These are phyloP conservation scores for Tetrapisispora pingtungensis DNA, from an alignment of 805 yeast genomes.

Conservation along the genomic window DNA sequence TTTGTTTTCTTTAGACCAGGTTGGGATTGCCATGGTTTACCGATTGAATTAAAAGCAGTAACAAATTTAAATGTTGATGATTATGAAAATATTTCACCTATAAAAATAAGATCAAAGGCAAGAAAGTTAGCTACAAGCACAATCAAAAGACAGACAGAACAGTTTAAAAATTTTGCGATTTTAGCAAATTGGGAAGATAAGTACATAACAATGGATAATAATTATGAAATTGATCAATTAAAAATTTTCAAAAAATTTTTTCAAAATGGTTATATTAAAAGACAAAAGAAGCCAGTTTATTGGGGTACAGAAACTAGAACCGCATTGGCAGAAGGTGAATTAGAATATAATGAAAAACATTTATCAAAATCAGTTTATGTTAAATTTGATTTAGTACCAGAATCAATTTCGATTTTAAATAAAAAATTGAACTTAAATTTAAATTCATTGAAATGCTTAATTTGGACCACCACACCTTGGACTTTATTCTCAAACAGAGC, in stretches of 20 bases:
- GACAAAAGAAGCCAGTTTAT: constrained; percentile 91
- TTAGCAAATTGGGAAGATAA: constrained; percentile 73
- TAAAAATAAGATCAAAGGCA: constrained; percentile 59
- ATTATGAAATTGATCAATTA: constrained; percentile 69
- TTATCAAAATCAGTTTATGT: constrained; percentile 58
- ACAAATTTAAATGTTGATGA: constrained; percentile 33
- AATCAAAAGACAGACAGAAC: constrained; percentile 49
- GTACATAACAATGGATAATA: constrained; percentile 62
- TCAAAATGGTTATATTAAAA: constrained; percentile 54
- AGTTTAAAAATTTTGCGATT: constrained; percentile 63
- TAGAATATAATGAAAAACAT: constrained; percentile 73
- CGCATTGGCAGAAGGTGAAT: constrained; percentile 93
- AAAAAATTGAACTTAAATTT: constrained; percentile 3
- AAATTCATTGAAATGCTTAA: constrained; percentile 32
- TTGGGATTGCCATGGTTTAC: constrained; percentile 98
- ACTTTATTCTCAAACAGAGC: constrained; percentile 84
- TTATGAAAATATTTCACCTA: constrained; percentile 27
- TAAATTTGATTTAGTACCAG: constrained; percentile 45
- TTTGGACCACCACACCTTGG: constrained; percentile 99
- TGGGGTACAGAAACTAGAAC: constrained; percentile 95
- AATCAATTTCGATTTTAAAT: constrained; percentile 11
- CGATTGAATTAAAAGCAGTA: constrained; percentile 84
- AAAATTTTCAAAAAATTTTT: constrained; percentile 57
- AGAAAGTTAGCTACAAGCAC: constrained; percentile 58
- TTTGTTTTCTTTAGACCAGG: constrained; percentile 76